A percentile compares a stretch with the other conserved stretches of the same genome.
These are phyloP conservation scores for Coemansia sp. DNA, from an alignment of 192 early-diverging fungal genomes.

Conservation along the genomic window DNA sequence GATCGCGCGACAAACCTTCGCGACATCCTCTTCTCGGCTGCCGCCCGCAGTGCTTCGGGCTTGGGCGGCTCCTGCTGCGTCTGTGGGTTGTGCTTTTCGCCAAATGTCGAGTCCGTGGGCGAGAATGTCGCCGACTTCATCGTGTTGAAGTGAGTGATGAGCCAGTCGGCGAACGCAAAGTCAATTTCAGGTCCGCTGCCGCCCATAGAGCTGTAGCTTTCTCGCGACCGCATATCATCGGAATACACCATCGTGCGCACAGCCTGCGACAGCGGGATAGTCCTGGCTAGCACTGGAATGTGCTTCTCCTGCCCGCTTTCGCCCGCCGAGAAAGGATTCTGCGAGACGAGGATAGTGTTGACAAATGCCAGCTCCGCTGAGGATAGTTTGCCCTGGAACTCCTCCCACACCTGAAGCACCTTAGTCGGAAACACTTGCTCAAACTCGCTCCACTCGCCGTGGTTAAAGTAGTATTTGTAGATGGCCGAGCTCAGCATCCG, in stretches of 20 bases:
- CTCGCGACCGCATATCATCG: constrained; percentile 47
- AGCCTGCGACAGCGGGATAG: constrained; percentile 49
- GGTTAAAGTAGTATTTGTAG: constrained; percentile 59
- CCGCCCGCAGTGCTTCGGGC: constrained; percentile 8
- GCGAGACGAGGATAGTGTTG: constrained; percentile 52
- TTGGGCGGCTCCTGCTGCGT: constrained; percentile 10
- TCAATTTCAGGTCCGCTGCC: constrained; percentile 34
- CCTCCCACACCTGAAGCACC: constrained; percentile 47
- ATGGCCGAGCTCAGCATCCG: constrained; percentile 56
- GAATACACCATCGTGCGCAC: constrained; percentile 47
- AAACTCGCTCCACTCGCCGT: constrained; percentile 55
- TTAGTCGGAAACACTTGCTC: constrained; percentile 52
- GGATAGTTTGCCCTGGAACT: constrained; percentile 45
- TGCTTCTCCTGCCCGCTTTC: constrained; percentile 36
- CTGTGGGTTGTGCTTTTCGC: constrained; percentile 10
- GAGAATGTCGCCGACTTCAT: constrained; percentile 29
- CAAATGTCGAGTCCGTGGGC: constrained; percentile 31
- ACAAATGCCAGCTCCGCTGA: constrained; percentile 37
- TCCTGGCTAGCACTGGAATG: constrained; percentile 46
- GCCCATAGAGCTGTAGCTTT: constrained; percentile 51
- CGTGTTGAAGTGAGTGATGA: constrained; percentile 48
- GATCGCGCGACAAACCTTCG: constrained; percentile 8
- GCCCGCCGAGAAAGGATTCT: constrained; percentile 49
- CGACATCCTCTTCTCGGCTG: constrained; percentile 13
- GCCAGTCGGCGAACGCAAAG: constrained; percentile 54